A percentile compares a stretch with the other conserved stretches of the same genome.
Conservation (phyloP, 306 rosid species). For the Medicago lupulina region DNA sequence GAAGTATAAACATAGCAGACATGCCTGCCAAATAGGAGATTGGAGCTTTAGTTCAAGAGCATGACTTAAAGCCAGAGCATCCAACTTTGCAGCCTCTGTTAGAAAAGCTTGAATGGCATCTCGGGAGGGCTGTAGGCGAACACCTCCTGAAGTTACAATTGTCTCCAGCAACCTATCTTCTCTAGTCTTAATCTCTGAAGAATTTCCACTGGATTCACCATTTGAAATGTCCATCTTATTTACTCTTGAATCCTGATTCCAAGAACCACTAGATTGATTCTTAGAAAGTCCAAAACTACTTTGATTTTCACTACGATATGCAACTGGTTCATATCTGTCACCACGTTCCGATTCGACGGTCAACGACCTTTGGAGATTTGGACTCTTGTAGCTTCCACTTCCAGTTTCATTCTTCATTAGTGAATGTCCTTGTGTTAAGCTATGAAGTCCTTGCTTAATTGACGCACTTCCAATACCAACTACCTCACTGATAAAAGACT, state of each 20-base stretch:
- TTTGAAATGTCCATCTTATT: conserved; percentile 56
- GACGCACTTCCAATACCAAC: conserved; percentile 98
- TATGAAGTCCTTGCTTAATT: conserved; percentile 89
- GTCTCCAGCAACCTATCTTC: conserved; percentile 96
- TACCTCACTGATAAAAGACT: conserved; percentile 93
- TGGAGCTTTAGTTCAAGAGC: conserved; percentile 87
- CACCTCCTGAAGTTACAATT: conserved; percentile 93
- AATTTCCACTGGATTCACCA: conserved; percentile 67
- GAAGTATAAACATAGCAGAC: conserved; percentile 42
- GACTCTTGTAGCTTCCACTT: conserved; percentile 84
- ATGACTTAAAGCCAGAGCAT: conserved; percentile 70
- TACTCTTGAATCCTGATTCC: conserved; percentile 78
- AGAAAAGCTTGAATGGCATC: conserved; percentile 91
- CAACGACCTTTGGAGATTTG: conserved; percentile 89
- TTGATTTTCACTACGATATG: conserved; percentile 65
- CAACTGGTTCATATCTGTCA: conserved; percentile 79
- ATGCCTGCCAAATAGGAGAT: conserved; percentile 98
- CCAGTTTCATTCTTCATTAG: conserved; percentile 78
- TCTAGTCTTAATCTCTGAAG: conserved; percentile 67
- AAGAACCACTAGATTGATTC: conserved; percentile 63
- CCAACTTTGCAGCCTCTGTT: conserved; percentile 83
- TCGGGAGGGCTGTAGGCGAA: conserved; percentile 95
- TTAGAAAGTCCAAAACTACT: conserved; percentile 63
- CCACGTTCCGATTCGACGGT: conserved; percentile 65
- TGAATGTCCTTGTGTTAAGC: conserved; percentile 78